Conservation (phyloP, 2,329 filamentous ascomycete genomes). For the Plectosphaerella sp. region DNA sequence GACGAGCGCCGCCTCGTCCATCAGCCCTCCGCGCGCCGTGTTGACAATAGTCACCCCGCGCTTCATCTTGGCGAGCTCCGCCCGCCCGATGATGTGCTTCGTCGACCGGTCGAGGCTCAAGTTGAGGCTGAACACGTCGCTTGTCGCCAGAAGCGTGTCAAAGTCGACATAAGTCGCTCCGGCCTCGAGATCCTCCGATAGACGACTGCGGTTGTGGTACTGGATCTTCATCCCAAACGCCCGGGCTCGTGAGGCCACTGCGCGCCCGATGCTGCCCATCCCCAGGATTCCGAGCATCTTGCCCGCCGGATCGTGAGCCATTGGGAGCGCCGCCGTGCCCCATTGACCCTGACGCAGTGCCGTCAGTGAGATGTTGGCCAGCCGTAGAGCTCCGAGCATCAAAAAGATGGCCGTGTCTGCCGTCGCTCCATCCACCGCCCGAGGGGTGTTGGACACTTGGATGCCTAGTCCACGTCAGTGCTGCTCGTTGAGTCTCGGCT, state of each 20-base stretch:
- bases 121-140: conserved; percentile 65
- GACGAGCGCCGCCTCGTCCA: conserved; percentile 67
- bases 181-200: conserved; percentile 30
- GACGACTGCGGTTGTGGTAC: conserved; percentile 48
- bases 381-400: conserved; percentile 62
- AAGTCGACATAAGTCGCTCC: conserved; percentile 31
- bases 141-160: conserved; percentile 19
- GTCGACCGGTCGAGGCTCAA: conserved; percentile 64
- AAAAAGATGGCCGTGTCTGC: conserved; percentile 69
- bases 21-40: conserved; percentile 67
- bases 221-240: conserved; percentile 54
- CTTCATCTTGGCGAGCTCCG: conserved; percentile 67
- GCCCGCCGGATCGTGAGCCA: conserved; percentile 64
- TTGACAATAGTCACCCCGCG: conserved; percentile 65
- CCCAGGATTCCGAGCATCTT: conserved; percentile 57
- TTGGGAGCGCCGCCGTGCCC: conserved; percentile 42
- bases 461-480: conserved; percentile 39
- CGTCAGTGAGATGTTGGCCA: conserved; percentile 38
- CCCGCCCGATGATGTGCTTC: conserved; percentile 41
- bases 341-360: conserved; percentile 56
- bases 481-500: not conserved
- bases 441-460: conserved; percentile 63
- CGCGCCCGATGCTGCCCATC: conserved; percentile 55
- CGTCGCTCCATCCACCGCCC: conserved; percentile 64
- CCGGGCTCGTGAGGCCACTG: conserved; percentile 40